Percentiles rank a stretch among this genome's conserved stretches.
phyloP scores from a whole-genome alignment of 2,329 filamentous ascomycete species.

The Ophiostoma angusticollis region DNA sequence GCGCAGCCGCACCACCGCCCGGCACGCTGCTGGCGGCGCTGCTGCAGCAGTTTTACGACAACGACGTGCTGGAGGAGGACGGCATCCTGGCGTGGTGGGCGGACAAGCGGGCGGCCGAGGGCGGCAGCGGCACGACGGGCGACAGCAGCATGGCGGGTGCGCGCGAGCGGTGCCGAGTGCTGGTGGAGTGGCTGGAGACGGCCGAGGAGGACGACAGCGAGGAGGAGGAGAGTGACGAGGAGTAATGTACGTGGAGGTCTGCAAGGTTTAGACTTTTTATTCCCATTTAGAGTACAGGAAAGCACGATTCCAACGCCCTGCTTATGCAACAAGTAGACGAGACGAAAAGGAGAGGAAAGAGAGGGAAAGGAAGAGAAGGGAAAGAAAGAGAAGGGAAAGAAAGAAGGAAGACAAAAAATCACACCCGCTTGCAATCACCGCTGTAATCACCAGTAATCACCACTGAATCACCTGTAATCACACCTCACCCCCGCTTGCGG shows the following conservation, averaged over 20 bases:
- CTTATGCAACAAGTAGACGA: conserved; percentile 9
- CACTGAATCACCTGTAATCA: conserved; percentile 16
- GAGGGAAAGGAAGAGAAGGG: not conserved
- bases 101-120: conserved; percentile 53
- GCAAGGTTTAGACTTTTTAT: conserved; percentile 1
- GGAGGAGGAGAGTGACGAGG: not conserved
- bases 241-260: too few species aligned
- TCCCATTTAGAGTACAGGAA: not conserved
- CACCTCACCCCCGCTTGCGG: conserved; percentile 20
- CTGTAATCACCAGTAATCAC: not conserved
- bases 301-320: conserved; percentile 10
- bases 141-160: conserved; percentile 45
- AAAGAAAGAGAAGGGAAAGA: not conserved
- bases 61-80: conserved; percentile 80
- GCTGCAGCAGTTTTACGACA: conserved; percentile 71
- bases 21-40: conserved; percentile 61
- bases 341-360: not conserved
- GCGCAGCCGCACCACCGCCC: too few species aligned
- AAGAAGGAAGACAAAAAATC: not conserved
- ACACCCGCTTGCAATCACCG: not conserved
- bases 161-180: conserved; percentile 58
- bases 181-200: conserved; percentile 76
- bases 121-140: conserved; percentile 33
- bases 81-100: conserved; percentile 83
- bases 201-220: conserved; percentile 57